phyloP scores from a whole-genome alignment of 495 filamentous ascomycete genomes.

The Aspergillus campestris region DNA sequence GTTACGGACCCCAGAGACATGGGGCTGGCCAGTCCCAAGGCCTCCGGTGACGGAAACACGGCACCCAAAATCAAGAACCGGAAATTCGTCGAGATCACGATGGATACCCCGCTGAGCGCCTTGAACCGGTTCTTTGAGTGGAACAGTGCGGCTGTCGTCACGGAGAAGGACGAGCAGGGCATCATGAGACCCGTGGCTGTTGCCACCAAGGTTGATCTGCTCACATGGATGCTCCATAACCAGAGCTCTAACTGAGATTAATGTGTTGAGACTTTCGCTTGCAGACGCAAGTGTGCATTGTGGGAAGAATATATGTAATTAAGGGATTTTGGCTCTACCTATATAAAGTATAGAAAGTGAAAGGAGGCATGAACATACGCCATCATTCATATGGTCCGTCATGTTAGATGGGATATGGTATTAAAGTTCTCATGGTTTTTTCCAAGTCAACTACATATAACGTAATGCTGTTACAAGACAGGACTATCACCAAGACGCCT shows the following conservation, averaged over 20 bases:
- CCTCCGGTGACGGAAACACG: constrained; percentile 4
- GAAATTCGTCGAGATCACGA: constrained; percentile 87
- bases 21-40: constrained; percentile 16
- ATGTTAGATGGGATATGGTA: too few species aligned
- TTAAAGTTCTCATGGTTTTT: too few species aligned
- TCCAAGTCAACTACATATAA: too few species aligned
- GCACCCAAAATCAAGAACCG: constrained; percentile 35
- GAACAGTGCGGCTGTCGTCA: constrained; percentile 93
- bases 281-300: too few species aligned
- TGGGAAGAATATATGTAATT: too few species aligned
- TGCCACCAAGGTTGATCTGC: constrained; percentile 91
- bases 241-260: constrained; percentile 10
- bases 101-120: constrained; percentile 75
- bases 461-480: too few species aligned
- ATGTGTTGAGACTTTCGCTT: too few species aligned
- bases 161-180: constrained; percentile 53
- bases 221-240: constrained; percentile 86
- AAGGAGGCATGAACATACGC: too few species aligned
- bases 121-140: constrained; percentile 92
- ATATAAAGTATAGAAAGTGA: too few species aligned
- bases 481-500: too few species aligned
- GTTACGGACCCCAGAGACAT: constrained; percentile 74
- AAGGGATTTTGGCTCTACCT: too few species aligned
- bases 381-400: too few species aligned
- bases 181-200: constrained; percentile 76